These are phyloP conservation scores for Sanghuangporus sanghuang DNA, from an alignment of 1,284 basidiomycete genomes.

Conservation along the genomic window DNA sequence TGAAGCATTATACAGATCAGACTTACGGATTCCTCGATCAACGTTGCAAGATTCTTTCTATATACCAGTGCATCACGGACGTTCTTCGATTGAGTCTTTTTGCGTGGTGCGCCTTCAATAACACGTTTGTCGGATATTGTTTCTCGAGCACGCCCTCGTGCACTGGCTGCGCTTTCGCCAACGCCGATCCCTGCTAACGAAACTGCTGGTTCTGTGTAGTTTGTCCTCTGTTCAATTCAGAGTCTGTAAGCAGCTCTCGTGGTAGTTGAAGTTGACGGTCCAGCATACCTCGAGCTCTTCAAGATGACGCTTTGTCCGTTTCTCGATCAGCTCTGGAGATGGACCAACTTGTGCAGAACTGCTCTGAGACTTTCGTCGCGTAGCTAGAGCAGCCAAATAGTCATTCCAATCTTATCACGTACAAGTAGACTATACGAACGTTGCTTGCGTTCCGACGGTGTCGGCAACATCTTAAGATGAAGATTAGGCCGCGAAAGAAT, in stretches of 20 bases:
- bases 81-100: conserved; percentile 78
- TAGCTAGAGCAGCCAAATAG: neutral
- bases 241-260: conserved; percentile 4
- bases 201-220: conserved; percentile 60
- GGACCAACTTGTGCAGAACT: conserved; percentile 23
- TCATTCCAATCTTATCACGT: neutral
- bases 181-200: conserved; percentile 30
- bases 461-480: neutral
- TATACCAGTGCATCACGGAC: conserved; percentile 75
- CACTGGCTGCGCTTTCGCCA: conserved; percentile 31
- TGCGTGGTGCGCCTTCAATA: conserved; percentile 41
- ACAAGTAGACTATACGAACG: neutral
- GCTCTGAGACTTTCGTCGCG: conserved; percentile 8
- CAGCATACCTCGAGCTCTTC: conserved; percentile 71
- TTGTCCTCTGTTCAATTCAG: conserved; percentile 51
- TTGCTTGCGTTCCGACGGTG: conserved; percentile 7
- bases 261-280: conserved; percentile 3
- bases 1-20: neutral
- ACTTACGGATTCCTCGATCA: conserved; percentile 76
- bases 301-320: conserved; percentile 68
- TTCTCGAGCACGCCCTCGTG: conserved; percentile 65
- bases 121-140: conserved; percentile 68
- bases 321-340: conserved; percentile 62
- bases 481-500: neutral
- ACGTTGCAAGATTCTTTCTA: conserved; percentile 63